Percentiles rank a stretch among this genome's conserved stretches.
These are phyloP conservation scores for Sherardia arvensis DNA, from an alignment of 257 asterid genomes.

Conservation along the genomic window DNA sequence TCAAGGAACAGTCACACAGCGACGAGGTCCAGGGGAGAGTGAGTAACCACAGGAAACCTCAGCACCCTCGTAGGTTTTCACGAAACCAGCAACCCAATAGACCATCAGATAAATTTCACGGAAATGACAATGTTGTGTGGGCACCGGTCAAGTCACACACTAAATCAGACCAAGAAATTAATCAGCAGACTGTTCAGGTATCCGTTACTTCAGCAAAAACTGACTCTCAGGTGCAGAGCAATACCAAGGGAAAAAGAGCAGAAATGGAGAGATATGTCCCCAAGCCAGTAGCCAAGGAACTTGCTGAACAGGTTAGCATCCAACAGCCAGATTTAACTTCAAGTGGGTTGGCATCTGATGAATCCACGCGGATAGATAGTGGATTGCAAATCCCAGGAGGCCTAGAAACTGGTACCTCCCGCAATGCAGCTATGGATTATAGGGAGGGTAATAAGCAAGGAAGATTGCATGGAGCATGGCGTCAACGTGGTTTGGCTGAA, in stretches of 20 bases:
- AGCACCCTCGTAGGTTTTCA: constrained; percentile 44
- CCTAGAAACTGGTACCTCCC: constrained; percentile 23
- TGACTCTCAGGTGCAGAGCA: constrained; percentile 40
- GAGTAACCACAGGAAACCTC: constrained; percentile 49
- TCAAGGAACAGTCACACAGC: constrained; percentile 25
- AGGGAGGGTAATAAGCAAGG: constrained; percentile 45
- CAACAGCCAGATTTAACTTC: constrained; percentile 32
- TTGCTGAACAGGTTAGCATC: constrained; percentile 65
- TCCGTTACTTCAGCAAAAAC: constrained; percentile 27
- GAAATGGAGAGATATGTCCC: constrained; percentile 96
- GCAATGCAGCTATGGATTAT: constrained; percentile 16
- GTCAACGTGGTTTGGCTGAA: constrained; percentile 42
- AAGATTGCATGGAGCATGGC: constrained; percentile 57
- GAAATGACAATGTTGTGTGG: constrained; percentile 69
- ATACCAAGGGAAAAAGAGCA: constrained; percentile 77
- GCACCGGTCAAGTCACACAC: constrained; percentile 71
- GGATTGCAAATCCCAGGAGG: constrained; percentile 26
- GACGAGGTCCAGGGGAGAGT: constrained; percentile 49
- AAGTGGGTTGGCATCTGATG: constrained; percentile 26
- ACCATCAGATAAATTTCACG: constrained; percentile 47
- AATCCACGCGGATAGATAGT: constrained; percentile 24
- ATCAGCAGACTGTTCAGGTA: constrained; percentile 31
- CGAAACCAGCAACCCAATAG: constrained; percentile 57
- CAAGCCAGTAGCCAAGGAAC: constrained; percentile 83
- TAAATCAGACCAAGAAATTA: constrained; percentile 51